Conservation (phyloP, 306 rosid genomes). For the Begonia peltatifolia region DNA sequence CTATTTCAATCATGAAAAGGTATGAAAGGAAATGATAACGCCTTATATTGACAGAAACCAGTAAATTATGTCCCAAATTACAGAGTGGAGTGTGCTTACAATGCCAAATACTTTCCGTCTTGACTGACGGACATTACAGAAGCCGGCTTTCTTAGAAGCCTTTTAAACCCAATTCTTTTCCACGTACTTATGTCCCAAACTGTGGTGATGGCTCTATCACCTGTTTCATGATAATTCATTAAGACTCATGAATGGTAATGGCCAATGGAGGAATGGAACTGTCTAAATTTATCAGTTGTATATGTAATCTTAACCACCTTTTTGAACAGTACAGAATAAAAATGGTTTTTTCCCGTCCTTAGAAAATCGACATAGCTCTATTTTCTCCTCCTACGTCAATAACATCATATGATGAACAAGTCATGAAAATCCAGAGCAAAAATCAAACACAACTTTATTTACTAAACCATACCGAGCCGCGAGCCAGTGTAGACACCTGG, state of each 20-base stretch:
- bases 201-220: slow-evolving; percentile 41
- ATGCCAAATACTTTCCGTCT: slow-evolving; percentile 91
- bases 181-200: slow-evolving; percentile 90
- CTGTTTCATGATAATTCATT: slow-evolving; percentile 24
- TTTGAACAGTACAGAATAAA: slow-evolving; percentile 59
- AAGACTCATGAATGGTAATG: slow-evolving; percentile 6
- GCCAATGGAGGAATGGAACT: not conserved
- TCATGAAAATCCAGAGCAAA: slow-evolving; percentile 1
- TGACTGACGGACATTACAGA: slow-evolving; percentile 72
- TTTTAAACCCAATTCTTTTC: slow-evolving; percentile 84
- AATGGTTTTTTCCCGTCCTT: slow-evolving; percentile 96
- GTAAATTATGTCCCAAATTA: not conserved
- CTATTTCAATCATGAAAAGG: too few relatives aligned
- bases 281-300: not conserved
- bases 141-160: slow-evolving; percentile 70
- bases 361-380: slow-evolving; percentile 86
- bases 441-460: slow-evolving; percentile 3
- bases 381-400: slow-evolving; percentile 55
- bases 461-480: slow-evolving; percentile 40
- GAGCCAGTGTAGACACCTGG: slow-evolving; percentile 65
- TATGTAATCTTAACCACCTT: slow-evolving; percentile 29
- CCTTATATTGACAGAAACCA: too few relatives aligned
- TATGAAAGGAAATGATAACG: too few relatives aligned
- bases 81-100: slow-evolving; percentile 38
- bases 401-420: not conserved